Base-by-base conservation (phyloP, 345 rosid species). In the Ricinus communis region DNA sequence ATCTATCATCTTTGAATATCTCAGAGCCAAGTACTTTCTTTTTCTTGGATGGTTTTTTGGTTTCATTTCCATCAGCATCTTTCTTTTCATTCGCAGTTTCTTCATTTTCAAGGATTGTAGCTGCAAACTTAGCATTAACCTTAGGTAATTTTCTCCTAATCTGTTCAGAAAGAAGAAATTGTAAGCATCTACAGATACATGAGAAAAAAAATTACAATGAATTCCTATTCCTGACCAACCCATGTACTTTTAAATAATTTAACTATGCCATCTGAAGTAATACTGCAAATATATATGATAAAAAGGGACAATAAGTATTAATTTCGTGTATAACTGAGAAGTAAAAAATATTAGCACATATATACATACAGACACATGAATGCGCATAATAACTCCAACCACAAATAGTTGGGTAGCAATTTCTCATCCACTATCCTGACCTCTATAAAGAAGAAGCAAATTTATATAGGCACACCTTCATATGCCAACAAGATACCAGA, bases 61-160 rank as follows among this genome's bases (percentile, higher is more conserved):
- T 66, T 66, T 88, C 95, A 66, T 66, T 78, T 33, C 74, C 89
- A 22, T 83, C 93, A 7, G 36, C 75, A 33, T 59, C 85, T 58
- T 79, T 81, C 68, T 70, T 82, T 58, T 82, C 90, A 60, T 81
- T 83, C 74, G 84, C 93, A 47, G 62, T 82, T 64, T 84, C 93
- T 74, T 88, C 96, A 31, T 82, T 76, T 65, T 83, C 79, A 63
- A 80, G 75, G 57, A 91, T 82, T 65, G 70, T 61, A 38, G 68
- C 86, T 62, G 96, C 96, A 66, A 94, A 87, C n/a, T 66, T 78
- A 53, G 85, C 77, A 82, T 94, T 91, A 75, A 87, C 91, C 84
- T 85, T 88, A 30, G 97, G 97, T 52, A 91, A 66, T 79, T 84
- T 88, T 76, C 74, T 87, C 72, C 76, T 79, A 40, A 80, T 76